Percentiles rank a stretch among this genome's conserved stretches.
These are phyloP conservation scores for Fusarium buharicum DNA, from an alignment of 2,329 filamentous ascomycete species.

Conservation along the genomic window DNA sequence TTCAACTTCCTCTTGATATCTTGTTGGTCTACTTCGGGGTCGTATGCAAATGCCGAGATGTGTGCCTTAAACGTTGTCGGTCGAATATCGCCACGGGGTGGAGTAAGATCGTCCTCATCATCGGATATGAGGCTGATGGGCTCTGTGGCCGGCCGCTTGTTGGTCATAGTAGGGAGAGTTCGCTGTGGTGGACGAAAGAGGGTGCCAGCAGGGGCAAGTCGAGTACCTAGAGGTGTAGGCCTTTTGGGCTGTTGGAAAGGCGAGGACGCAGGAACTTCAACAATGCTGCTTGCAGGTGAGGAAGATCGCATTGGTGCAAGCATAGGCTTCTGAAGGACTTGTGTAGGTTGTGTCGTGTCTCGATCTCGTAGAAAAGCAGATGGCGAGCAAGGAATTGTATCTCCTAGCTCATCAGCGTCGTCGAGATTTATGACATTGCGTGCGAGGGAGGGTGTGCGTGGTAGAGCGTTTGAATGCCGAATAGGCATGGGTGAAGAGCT, in stretches of 20 bases:
- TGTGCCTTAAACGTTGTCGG: conserved; percentile 66
- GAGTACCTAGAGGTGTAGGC: conserved; percentile 56
- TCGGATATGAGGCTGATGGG: conserved; percentile 62
- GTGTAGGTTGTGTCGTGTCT: conserved; percentile 58
- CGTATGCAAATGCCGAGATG: conserved; percentile 57
- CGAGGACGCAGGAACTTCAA: conserved; percentile 93
- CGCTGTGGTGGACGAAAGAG: conserved; percentile 66
- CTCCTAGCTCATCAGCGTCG: conserved; percentile 59
- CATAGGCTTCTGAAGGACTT: conserved; percentile 56
- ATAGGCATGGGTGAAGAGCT: conserved; percentile 49
- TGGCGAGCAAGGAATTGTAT: conserved; percentile 60
- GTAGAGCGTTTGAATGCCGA: conserved; percentile 45
- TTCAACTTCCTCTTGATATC: conserved; percentile 50
- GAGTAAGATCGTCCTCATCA: conserved; percentile 58
- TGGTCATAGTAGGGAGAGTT: conserved; percentile 37
- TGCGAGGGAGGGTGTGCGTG: conserved; percentile 44
- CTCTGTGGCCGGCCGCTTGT: conserved; percentile 56
- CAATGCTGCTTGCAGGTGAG: conserved; percentile 57
- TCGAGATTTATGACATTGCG: conserved; percentile 45
- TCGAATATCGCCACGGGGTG: conserved; percentile 69
- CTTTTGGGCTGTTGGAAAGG: conserved; percentile 65
- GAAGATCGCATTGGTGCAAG: conserved; percentile 51
- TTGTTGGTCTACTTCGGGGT: conserved; percentile 56
- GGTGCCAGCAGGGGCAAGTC: conserved; percentile 82
- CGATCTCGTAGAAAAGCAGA: conserved; percentile 50